Conservation (phyloP, 208 protist genomes). For the Phytomonas francai region DNA sequence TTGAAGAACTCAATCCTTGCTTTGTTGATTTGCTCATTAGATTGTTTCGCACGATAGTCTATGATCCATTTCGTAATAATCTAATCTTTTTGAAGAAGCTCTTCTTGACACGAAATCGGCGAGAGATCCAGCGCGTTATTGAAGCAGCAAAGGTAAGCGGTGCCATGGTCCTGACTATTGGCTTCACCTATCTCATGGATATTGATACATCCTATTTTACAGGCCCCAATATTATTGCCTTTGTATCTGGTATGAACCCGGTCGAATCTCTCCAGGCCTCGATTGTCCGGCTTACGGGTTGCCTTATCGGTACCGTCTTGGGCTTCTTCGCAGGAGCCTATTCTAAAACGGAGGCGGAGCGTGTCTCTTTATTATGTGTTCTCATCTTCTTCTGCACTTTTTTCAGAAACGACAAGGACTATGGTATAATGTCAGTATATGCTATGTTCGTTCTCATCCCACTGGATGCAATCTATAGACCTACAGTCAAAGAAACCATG, state of each 20-base stretch:
- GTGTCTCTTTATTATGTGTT: constrained; percentile 69
- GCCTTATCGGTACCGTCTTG: constrained; percentile 79
- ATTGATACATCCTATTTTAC: constrained; percentile 54
- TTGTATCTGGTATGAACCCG: constrained; percentile 76
- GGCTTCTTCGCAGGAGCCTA: constrained; percentile 83
- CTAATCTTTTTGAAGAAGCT: constrained; percentile 44
- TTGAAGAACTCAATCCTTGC: constrained; percentile 29
- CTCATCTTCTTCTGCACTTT: constrained; percentile 80
- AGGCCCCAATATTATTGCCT: constrained; percentile 86
- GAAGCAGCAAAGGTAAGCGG: constrained; percentile 83
- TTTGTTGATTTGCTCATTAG: constrained; percentile 15
- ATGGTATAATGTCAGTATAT: constrained; percentile 82
- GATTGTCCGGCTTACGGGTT: constrained; percentile 75
- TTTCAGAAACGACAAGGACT: constrained; percentile 73
- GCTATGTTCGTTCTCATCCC: constrained; percentile 85
- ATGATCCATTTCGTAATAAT: constrained; percentile 53
- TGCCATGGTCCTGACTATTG: constrained; percentile 79
- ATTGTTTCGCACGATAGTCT: constrained; percentile 35
- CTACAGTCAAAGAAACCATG: constrained; percentile 60
- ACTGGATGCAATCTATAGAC: constrained; percentile 40
- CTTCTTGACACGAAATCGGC: constrained; percentile 37
- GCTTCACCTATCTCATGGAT: constrained; percentile 68
- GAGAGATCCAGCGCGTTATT: constrained; percentile 76
- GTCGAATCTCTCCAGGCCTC: constrained; percentile 82
- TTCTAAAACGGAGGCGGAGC: constrained; percentile 55